Evolutionary conservation across 345 rosid genomes (phyloP), one percentile per base, ranked within the genome.

Genomic region (Melaleuca alternifolia): DNA sequence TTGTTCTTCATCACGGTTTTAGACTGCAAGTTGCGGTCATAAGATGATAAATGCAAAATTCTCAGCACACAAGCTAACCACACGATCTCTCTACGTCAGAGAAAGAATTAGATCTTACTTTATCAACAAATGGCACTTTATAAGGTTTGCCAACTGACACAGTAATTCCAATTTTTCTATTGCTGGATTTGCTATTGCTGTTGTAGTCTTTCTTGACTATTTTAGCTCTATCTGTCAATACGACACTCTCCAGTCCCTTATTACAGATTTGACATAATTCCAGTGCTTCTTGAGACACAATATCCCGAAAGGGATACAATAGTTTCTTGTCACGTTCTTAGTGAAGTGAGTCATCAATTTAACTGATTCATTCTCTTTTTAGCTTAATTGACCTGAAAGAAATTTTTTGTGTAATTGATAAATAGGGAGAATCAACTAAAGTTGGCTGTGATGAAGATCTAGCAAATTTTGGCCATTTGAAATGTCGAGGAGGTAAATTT

Each of bases 251-350:
- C 18, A 96, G 98, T 86, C 99, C 99, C 87, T 93, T 97, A 83
- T 88, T 95, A 90, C 92, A 95, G 98, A 93, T 97, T 97, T 87
- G 98, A 95, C 84, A 94, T 97, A 57, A 96, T 97, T 79, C 95
- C 96, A 33, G 98, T 95, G 83, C 98, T 97, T 84, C 89, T 97
- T 88, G 98, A 94, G 89, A 93, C 98, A 56, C 94, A 95, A 90
- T 94, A 94, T 93, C 99, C 99, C 8, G 95, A 94, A 89, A 96
- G 99, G 99, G 98, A 97, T 92, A 92, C 87, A 83, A 95, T 97
- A 89, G 99, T 96, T 86, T 96, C 99, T 83, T 96, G 99, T 89
- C 98, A 94, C 91, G 96, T 97, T 90, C 98, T 97, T 88, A 89
- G 91, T 11, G 96, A 94, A 96, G 97, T 96, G 75, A 28, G 20